Evolutionary conservation across 2,329 filamentous ascomycete species (phyloP).

Genomic region (Clonostachys solani): DNA sequence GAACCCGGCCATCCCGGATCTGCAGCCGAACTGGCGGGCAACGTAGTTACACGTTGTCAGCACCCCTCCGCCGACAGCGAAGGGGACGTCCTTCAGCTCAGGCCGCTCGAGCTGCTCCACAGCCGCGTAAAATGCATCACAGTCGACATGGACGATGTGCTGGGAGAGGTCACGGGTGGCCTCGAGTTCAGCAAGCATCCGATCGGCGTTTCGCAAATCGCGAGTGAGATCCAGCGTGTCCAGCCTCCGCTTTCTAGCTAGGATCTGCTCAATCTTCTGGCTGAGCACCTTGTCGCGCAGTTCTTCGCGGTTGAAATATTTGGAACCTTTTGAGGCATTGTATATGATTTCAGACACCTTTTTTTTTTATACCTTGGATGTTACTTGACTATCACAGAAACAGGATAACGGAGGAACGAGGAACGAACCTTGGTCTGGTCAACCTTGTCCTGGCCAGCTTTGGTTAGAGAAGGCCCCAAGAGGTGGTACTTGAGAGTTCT

Average conservation of each 20-base stretch:
- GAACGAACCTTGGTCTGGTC: slow-evolving; percentile 73
- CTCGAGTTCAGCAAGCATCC: slow-evolving; percentile 77
- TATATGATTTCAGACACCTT: slow-evolving; percentile 95
- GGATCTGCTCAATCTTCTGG: slow-evolving; percentile 76
- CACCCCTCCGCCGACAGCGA: slow-evolving; percentile 76
- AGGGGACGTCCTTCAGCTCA: slow-evolving; percentile 80
- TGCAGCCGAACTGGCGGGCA: slow-evolving; percentile 83
- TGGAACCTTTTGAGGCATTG: slow-evolving; percentile 92
- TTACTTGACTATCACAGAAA: not conserved
- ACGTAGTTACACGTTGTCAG: slow-evolving; percentile 77
- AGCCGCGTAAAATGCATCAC: slow-evolving; percentile 95
- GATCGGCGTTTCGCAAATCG: slow-evolving; percentile 74
- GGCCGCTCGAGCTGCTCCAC: slow-evolving; percentile 84
- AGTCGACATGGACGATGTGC: slow-evolving; percentile 86
- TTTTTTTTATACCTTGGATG: not conserved
- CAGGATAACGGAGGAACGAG: not conserved
- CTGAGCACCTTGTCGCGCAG: slow-evolving; percentile 77
- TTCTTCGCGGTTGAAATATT: slow-evolving; percentile 93
- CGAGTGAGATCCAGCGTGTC: slow-evolving; percentile 70
- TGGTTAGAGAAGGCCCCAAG: slow-evolving; percentile 85
- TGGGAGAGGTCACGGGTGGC: slow-evolving; percentile 76
- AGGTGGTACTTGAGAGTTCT: slow-evolving; percentile 82
- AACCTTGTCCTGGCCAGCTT: slow-evolving; percentile 89
- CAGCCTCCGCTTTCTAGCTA: slow-evolving; percentile 69
- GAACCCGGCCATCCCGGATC: slow-evolving; percentile 94